Percentiles rank a stretch among this genome's conserved stretches.
Evolutionary conservation across 441 rosid species (phyloP).

Genomic region (Erysimum cheiri): DNA sequence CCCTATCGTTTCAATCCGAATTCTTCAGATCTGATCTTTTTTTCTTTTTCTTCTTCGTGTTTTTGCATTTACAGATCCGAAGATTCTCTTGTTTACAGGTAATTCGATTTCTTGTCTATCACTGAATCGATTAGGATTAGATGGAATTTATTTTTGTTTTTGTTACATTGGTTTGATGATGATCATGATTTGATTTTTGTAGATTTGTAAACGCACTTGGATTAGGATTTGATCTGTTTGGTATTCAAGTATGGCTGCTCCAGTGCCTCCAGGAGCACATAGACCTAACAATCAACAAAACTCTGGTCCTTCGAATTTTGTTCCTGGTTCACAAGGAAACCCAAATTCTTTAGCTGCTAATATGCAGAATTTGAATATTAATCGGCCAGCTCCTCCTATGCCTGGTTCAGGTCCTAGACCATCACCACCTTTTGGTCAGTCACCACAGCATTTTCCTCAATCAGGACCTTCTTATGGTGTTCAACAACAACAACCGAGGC

Average conservation of each 20-base stretch:
- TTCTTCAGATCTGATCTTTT: conserved; percentile 40
- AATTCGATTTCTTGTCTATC: not conserved
- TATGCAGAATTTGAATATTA: conserved; percentile 73
- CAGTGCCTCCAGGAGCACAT: conserved; percentile 89
- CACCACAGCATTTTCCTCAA: conserved; percentile 56
- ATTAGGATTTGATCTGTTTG: conserved; percentile 35
- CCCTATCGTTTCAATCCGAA: conserved; percentile 21
- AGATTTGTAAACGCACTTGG: conserved; percentile 14
- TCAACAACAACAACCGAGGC: conserved; percentile 38
- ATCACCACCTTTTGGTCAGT: conserved; percentile 59
- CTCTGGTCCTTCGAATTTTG: conserved; percentile 55
- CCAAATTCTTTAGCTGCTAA: conserved; percentile 56
- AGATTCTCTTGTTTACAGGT: conserved; percentile 39
- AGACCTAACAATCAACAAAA: conserved; percentile 56
- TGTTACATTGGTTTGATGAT: conserved; percentile 12
- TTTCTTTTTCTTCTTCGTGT: not conserved
- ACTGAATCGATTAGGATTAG: not conserved
- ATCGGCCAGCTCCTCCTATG: conserved; percentile 50
- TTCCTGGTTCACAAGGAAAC: conserved; percentile 56
- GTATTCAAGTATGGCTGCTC: conserved; percentile 66
- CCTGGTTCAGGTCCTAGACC: conserved; percentile 65
- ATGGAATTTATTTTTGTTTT: conserved; percentile 2
- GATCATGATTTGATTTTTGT: conserved; percentile 15
- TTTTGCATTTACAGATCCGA: conserved; percentile 39
- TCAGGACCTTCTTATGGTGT: conserved; percentile 55